Evolutionary conservation across 305 asterid species (phyloP).

Genomic region (Lippia alba): DNA sequence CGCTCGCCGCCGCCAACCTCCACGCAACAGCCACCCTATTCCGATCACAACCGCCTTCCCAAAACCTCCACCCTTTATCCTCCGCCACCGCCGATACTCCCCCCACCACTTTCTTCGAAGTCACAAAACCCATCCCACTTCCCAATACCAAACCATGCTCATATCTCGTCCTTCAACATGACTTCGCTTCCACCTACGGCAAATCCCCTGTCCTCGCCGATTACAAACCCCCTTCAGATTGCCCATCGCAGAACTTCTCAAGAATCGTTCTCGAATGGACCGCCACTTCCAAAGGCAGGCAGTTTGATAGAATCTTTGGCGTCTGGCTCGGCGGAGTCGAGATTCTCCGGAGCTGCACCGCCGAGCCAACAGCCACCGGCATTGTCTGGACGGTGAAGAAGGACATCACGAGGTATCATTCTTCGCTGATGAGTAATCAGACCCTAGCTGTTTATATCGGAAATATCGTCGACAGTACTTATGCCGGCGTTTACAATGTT

Average conservation of each 20-base stretch:
- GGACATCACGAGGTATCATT: constrained; percentile 78
- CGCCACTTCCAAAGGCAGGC: constrained; percentile 78
- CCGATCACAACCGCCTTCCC: constrained; percentile 45
- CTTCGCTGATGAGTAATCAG: constrained; percentile 61
- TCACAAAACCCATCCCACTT: constrained; percentile 69
- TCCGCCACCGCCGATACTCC: constrained; percentile 28
- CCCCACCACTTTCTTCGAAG: constrained; percentile 74
- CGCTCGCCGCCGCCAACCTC: constrained; percentile 55
- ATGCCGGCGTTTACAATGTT: constrained; percentile 86
- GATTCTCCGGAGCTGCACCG: constrained; percentile 87
- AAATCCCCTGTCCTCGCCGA: constrained; percentile 68
- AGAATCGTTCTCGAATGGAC: constrained; percentile 79
- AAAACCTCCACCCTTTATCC: constrained; percentile 32
- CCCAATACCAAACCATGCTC: constrained; percentile 76
- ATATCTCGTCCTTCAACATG: constrained; percentile 59
- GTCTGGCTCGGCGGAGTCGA: constrained; percentile 94
- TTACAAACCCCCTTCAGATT: constrained; percentile 66
- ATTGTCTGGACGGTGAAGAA: constrained; percentile 78
- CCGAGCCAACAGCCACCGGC: constrained; percentile 78
- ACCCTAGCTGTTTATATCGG: constrained; percentile 76
- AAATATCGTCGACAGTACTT: constrained; percentile 68
- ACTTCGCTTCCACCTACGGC: constrained; percentile 73
- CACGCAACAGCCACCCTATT: constrained; percentile 42
- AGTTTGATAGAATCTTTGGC: constrained; percentile 88
- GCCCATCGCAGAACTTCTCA: constrained; percentile 53